Percentiles rank a stretch among this genome's conserved stretches.
Conservation (phyloP, 2,329 filamentous ascomycete species). For the Fusarium neocosmosporiellum region DNA sequence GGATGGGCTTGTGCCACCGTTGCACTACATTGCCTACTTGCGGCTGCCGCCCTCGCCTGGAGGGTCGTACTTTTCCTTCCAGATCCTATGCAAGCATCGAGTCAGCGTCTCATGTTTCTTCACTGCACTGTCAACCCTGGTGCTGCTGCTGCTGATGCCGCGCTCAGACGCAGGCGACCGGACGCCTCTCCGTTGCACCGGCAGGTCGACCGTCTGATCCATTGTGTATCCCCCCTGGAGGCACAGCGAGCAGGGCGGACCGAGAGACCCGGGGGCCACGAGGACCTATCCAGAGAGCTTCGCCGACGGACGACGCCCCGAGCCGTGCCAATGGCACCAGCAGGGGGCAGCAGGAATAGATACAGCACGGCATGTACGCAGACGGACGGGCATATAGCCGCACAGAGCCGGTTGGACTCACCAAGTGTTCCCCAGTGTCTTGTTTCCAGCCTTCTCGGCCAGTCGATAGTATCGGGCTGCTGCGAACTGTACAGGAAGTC, state of each 20-base stretch:
- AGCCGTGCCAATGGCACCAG: conserved; percentile 20
- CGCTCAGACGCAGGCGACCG: conserved; percentile 9
- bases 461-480: conserved; percentile 92
- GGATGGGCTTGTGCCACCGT: background rate
- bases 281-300: conserved; percentile 29
- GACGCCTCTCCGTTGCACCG: conserved; percentile 15
- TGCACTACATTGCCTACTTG: conserved; percentile 45
- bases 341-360: conserved; percentile 16
- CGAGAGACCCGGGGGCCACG: conserved; percentile 8
- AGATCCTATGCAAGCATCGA: conserved; percentile 74
- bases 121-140: background rate
- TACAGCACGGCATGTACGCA: conserved; percentile 7
- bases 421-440: conserved; percentile 95
- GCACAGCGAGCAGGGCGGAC: conserved; percentile 1
- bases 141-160: background rate
- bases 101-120: conserved; percentile 24
- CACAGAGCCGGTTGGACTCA: conserved; percentile 62
- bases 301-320: background rate
- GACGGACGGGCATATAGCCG: conserved; percentile 22
- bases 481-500: conserved; percentile 68
- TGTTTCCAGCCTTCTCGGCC: conserved; percentile 88
- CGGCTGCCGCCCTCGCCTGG: conserved; percentile 53
- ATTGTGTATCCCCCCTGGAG: conserved; percentile 6
- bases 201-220: conserved; percentile 3
- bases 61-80: conserved; percentile 93